Evolutionary conservation across 2,329 filamentous ascomycete species (phyloP).

Genomic region (Fragosphaeria purpurea): DNA sequence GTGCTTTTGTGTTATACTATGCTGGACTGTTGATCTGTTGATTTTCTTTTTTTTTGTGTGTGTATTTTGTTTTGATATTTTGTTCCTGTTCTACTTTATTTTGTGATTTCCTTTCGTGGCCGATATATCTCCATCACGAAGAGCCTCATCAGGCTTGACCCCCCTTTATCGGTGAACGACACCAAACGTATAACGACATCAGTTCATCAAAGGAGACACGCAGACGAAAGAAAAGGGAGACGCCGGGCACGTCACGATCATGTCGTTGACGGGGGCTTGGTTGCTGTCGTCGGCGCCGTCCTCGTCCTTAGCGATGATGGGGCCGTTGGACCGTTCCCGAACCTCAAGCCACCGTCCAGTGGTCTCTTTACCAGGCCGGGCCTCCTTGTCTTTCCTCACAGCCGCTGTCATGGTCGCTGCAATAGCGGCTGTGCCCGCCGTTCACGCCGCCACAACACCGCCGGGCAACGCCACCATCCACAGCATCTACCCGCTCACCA

Average conservation of each 20-base stretch:
- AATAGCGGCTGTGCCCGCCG: neutral
- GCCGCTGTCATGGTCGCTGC: neutral
- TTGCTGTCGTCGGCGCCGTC: no score
- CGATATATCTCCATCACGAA: neutral
- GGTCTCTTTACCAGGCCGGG: neutral
- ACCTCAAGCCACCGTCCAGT: neutral
- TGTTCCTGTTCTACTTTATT: neutral
- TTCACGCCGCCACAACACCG: neutral
- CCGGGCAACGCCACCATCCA: neutral
- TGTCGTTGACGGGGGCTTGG: no score
- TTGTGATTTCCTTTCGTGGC: neutral
- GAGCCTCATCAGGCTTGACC: slow-evolving; percentile 3
- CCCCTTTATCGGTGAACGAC: neutral
- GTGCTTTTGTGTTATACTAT: neutral
- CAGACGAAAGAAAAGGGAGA: no score
- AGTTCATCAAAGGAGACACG: no score
- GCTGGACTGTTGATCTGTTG: neutral
- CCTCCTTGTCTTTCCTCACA: neutral
- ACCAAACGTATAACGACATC: no score
- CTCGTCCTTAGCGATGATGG: no score
- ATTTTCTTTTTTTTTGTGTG: neutral
- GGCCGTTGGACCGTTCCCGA: no score
- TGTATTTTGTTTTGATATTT: neutral
- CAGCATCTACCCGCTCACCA: slow-evolving; percentile 12
- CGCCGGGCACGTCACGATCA: no score